These are phyloP conservation scores for Russula virescens DNA, from an alignment of 768 basidiomycete genomes.

Conservation along the genomic window DNA sequence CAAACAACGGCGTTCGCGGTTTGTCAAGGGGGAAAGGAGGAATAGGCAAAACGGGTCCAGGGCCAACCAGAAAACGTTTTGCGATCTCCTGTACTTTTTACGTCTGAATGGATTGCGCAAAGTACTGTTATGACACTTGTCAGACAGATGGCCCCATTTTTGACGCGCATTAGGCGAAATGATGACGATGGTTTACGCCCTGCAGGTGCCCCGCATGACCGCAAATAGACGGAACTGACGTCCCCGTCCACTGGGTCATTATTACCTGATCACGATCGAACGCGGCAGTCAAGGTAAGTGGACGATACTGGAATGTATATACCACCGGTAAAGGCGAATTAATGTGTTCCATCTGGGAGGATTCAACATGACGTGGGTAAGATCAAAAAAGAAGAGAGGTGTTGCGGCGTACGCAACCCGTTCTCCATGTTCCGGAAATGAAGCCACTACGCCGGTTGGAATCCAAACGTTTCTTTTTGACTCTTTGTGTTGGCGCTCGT, in stretches of 20 bases:
- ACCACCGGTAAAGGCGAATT: not conserved
- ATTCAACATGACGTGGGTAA: not conserved
- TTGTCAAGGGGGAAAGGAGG: no score
- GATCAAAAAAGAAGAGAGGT: not conserved
- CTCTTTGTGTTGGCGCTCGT: not conserved
- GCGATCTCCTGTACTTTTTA: not conserved
- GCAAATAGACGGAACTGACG: constrained; percentile 3
- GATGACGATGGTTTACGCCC: constrained; percentile 7
- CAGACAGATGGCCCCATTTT: not conserved
- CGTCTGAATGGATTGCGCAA: not conserved
- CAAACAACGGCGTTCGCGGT: no score
- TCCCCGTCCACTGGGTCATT: not conserved
- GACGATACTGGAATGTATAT: no score
- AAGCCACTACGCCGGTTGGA: not conserved
- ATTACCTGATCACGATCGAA: constrained; percentile 9
- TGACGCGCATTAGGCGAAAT: not conserved
- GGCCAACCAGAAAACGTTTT: no score
- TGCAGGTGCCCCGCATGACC: not conserved
- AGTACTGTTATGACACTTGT: not conserved
- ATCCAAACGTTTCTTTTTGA: not conserved
- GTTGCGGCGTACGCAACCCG: not conserved
- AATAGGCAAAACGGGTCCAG: no score
- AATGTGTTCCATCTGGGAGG: not conserved
- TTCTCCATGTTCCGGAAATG: constrained; percentile 7
- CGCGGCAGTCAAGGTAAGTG: no score